Percentiles rank a stretch among this genome's conserved stretches.
phyloP scores from a whole-genome alignment of 2,329 filamentous ascomycete species.

The Neospermospora avenae region DNA sequence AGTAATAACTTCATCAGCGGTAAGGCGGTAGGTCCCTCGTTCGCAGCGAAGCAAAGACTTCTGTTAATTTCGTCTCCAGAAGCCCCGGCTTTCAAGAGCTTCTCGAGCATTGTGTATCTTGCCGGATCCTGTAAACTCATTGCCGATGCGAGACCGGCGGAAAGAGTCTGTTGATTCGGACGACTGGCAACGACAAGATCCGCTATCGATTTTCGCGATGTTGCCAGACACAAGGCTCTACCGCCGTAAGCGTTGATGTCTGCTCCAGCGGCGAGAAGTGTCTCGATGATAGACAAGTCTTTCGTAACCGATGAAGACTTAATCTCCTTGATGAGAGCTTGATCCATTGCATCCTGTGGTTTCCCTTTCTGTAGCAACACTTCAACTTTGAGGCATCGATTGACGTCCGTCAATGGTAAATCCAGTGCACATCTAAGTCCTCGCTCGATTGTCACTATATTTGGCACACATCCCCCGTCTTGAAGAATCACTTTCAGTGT shows the following conservation, averaged over 20 bases:
- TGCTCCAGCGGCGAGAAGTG: constrained; percentile 49
- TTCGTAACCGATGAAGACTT: constrained; percentile 42
- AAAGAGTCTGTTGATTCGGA: constrained; percentile 40
- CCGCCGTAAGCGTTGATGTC: constrained; percentile 53
- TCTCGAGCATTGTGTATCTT: constrained; percentile 15
- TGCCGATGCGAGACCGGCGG: constrained; percentile 10
- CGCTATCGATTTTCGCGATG: constrained; percentile 45
- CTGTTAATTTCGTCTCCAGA: constrained; percentile 14
- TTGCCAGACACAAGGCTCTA: constrained; percentile 48
- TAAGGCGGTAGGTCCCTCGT: constrained; percentile 9
- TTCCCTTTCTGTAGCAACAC: constrained; percentile 44
- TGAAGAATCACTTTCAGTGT: constrained; percentile 14
- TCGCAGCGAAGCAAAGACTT: constrained; percentile 7
- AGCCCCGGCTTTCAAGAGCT: constrained; percentile 19
- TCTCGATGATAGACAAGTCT: constrained; percentile 43
- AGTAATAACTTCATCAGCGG: constrained; percentile 13
- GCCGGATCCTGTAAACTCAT: constrained; percentile 9
- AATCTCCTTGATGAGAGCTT: constrained; percentile 50
- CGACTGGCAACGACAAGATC: constrained; percentile 46
- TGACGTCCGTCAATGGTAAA: constrained; percentile 11
- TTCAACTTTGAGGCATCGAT: constrained; percentile 42
- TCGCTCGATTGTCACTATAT: constrained; percentile 9
- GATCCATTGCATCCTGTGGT: constrained; percentile 43
- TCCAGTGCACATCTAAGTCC: constrained; percentile 14
- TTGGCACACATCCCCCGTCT: constrained; percentile 5